A percentile compares a stretch with the other conserved stretches of the same genome.
Conservation (phyloP, 345 rosid genomes). For the Rubroshorea leprosula region DNA sequence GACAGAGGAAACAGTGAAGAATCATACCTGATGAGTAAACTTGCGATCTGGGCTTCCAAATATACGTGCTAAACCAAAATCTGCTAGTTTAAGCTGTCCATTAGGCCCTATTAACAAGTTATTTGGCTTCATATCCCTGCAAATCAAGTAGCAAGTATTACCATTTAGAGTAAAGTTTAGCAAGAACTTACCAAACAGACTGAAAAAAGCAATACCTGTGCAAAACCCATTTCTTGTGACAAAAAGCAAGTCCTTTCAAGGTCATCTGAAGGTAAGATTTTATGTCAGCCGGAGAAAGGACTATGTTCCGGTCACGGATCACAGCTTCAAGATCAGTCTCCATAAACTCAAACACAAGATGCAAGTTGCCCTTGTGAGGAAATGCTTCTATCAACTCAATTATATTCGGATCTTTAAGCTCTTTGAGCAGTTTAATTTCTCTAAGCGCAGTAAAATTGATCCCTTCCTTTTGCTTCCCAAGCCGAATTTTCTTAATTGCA, state of each 20-base stretch:
- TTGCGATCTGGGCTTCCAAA: conserved; percentile 91
- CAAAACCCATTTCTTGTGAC: conserved; percentile 95
- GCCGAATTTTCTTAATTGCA: conserved; percentile 93
- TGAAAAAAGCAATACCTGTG: conserved; percentile 57
- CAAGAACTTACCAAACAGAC: conserved; percentile 10
- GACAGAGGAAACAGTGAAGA: neutral
- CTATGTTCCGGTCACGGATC: conserved; percentile 77
- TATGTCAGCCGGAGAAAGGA: conserved; percentile 89
- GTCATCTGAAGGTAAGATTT: conserved; percentile 91
- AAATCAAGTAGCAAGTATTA: conserved; percentile 16
- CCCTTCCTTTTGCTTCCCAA: conserved; percentile 96
- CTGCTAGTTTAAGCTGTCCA: conserved; percentile 88
- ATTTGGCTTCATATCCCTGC: conserved; percentile 98
- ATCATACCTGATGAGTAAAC: conserved; percentile 81
- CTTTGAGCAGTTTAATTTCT: conserved; percentile 91
- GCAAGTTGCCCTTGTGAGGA: conserved; percentile 93
- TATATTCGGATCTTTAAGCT: conserved; percentile 76
- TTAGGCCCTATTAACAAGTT: conserved; percentile 81
- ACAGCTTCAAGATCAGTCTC: conserved; percentile 99
- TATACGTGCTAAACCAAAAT: conserved; percentile 91
- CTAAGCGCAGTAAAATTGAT: conserved; percentile 89
- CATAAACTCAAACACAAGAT: conserved; percentile 95
- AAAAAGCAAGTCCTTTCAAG: conserved; percentile 75
- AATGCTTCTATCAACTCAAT: conserved; percentile 85
- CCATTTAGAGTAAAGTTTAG: conserved; percentile 14